Base-by-base conservation (phyloP, 73 alveolate species). In the Paramecium primaurelia region DNA sequence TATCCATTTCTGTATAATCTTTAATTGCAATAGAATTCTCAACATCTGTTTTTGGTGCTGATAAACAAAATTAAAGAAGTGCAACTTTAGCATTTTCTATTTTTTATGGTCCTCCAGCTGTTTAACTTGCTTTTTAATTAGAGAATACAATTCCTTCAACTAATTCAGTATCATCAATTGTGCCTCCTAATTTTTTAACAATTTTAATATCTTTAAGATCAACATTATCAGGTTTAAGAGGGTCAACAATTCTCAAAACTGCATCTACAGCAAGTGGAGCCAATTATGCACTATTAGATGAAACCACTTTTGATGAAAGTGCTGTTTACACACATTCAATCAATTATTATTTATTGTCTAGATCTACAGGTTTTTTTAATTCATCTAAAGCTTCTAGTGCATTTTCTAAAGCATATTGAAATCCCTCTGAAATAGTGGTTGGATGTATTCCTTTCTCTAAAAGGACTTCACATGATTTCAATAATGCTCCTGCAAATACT, bases 221-320 rank as follows among this genome's bases (percentile, higher is more conserved):
- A 37, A 98, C 99, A 88, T 99, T 97, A 59, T 93, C 92, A 84
- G 98, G 99, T 22, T 93, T 92, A 58, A 87, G 95, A 60, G 94
- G 94, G 77, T 96, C 97, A 36, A 95, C 92, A 84, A 92, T 95
- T 91, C 96, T 95, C 92, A 99, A 77, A 37, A 98, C 99, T 3
- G 99, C 99, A 59, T 98, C 99, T 18, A 98, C 99, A 26, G 99
- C 99, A 84, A 99, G 92, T 30, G 99, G 99, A 47, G 99, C 99
- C 64, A 99, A 94, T 73, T 97, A 93, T 58, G 96, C 97, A 40
- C 99, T 89, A 95, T 98, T 96, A 93, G 98, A 97, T 59, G 99
- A 96, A 47, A 98, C 99, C 69, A 97, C 99, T 96, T 99, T 99
- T 93, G 99, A 94, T 45, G 99, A 92, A 51, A 99, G 92, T 42